Percentiles rank a stretch among this genome's conserved stretches.
phyloP scores from a whole-genome alignment of 257 asterid genomes.

The Lavandula angustifolia region DNA sequence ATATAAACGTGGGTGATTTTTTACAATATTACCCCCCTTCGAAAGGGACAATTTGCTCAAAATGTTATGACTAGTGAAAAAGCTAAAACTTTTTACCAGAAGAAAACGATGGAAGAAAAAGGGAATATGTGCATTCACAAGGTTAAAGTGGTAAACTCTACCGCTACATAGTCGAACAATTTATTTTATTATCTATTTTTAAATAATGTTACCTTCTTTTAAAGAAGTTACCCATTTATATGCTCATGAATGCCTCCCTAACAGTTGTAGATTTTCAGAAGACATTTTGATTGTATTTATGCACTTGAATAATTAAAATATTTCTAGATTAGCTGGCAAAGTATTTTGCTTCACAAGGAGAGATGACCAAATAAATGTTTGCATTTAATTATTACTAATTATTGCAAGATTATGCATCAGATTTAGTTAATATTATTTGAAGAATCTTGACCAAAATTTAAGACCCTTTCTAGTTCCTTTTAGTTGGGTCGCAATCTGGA shows the following conservation, averaged over 20 bases:
- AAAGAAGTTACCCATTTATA: no score
- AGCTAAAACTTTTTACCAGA: conserved; percentile 34
- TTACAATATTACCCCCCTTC: conserved; percentile 7
- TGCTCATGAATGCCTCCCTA: no score
- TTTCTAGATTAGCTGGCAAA: no score
- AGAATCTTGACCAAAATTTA: neutral
- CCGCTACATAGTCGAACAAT: conserved; percentile 15
- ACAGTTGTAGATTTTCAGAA: no score
- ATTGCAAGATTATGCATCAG: conserved; percentile 14
- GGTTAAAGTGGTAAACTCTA: conserved; percentile 25
- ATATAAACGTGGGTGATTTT: conserved; percentile 1
- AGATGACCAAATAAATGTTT: conserved; percentile 1
- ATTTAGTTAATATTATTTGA: neutral
- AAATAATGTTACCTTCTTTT: neutral
- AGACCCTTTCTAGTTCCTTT: no score
- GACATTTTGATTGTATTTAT: no score
- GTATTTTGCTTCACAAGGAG: no score
- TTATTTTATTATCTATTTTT: neutral
- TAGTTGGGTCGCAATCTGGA: conserved; percentile 26
- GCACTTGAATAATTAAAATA: no score
- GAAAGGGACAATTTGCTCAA: conserved; percentile 17
- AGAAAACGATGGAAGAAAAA: conserved; percentile 21
- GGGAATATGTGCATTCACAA: conserved; percentile 24
- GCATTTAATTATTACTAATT: neutral
- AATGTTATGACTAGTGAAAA: conserved; percentile 31